phyloP scores from a whole-genome alignment of 352 stramenopile species.

The Peronosclerospora sorghi region DNA sequence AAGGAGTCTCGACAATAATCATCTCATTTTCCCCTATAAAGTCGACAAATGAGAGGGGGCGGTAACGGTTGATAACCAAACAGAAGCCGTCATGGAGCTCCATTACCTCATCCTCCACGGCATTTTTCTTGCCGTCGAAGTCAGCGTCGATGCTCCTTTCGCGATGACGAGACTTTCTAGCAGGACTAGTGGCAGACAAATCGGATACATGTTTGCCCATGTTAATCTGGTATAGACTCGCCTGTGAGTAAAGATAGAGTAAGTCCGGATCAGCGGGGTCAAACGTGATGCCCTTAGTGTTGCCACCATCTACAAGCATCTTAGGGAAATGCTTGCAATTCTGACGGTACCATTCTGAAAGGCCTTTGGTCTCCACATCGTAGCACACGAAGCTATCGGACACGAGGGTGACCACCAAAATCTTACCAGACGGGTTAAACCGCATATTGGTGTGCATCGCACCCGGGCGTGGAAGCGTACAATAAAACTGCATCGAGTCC shows the following conservation, averaged over 20 bases:
- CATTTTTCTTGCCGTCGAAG: slow-evolving; percentile 39
- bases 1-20: slow-evolving; percentile 74
- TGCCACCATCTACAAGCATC: slow-evolving; percentile 55
- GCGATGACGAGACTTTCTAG: slow-evolving; percentile 36
- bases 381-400: slow-evolving; percentile 82
- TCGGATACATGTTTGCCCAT: slow-evolving; percentile 32
- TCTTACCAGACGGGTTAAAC: slow-evolving; percentile 68
- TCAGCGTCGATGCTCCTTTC: slow-evolving; percentile 50
- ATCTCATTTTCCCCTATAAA: slow-evolving; percentile 69
- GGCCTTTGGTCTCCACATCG: slow-evolving; percentile 69
- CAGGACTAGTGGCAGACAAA: slow-evolving; percentile 15
- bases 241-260: slow-evolving; percentile 72
- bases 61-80: slow-evolving; percentile 72
- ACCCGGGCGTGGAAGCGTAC: slow-evolving; percentile 41
- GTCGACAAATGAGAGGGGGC: slow-evolving; percentile 76
- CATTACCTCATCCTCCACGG: slow-evolving; percentile 47
- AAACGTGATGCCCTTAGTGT: slow-evolving; percentile 75
- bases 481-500: slow-evolving; percentile 80
- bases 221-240: slow-evolving; percentile 77
- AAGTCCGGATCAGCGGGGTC: slow-evolving; percentile 63
- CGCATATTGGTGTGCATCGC: slow-evolving; percentile 74
- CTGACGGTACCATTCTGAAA: slow-evolving; percentile 63
- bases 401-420: slow-evolving; percentile 67
- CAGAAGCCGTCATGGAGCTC: slow-evolving; percentile 59
- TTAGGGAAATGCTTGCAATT: slow-evolving; percentile 65